A percentile compares a stretch with the other conserved stretches of the same genome.
phyloP scores from a whole-genome alignment of 139 green algal genomes.

The Chlorella sp. region DNA sequence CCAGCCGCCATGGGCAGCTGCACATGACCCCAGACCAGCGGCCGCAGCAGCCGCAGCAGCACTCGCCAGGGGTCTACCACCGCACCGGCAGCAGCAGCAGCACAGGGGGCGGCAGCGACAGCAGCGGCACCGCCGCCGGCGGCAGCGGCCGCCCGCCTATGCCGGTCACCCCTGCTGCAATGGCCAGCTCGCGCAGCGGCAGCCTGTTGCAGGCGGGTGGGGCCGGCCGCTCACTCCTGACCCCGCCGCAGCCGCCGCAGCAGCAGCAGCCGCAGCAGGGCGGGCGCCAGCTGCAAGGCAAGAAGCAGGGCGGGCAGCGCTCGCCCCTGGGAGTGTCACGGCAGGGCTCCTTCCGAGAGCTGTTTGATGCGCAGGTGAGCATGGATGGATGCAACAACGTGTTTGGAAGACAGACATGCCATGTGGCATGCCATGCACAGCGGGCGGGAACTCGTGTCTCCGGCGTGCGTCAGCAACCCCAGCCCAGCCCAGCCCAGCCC shows the following conservation, averaged over 20 bases:
- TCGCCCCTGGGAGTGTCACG: no score
- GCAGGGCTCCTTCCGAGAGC: background rate
- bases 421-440: background rate
- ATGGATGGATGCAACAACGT: background rate
- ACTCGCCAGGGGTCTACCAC: no score
- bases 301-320: no score
- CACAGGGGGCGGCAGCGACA: background rate
- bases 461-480: no score
- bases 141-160: slow-evolving; percentile 12
- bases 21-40: background rate
- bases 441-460: background rate
- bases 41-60: background rate
- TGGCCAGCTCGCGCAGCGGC: background rate
- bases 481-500: no score
- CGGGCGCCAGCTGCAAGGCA: background rate
- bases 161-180: background rate
- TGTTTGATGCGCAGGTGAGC: slow-evolving; percentile 18
- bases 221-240: slow-evolving; percentile 1
- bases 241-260: background rate
- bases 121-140: background rate
- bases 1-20: background rate
- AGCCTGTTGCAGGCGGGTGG: background rate
- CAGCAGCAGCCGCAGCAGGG: slow-evolving; percentile 3
- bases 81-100: background rate
- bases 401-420: no score